These are phyloP conservation scores for Pterulicium gracile DNA, from an alignment of 1,284 basidiomycete genomes.

Conservation along the genomic window DNA sequence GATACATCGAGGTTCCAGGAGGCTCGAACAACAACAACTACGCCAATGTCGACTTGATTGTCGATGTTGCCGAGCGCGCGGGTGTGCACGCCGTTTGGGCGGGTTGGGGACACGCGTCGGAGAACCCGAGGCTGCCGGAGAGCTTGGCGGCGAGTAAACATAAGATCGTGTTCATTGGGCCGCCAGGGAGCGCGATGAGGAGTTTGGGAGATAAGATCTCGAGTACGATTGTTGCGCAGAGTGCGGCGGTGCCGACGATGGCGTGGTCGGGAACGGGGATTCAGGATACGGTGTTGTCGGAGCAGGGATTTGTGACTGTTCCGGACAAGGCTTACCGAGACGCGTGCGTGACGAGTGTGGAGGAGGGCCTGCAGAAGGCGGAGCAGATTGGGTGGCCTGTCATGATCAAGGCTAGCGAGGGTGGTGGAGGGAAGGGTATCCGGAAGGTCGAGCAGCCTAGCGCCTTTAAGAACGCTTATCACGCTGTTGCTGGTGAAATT, in stretches of 20 bases:
- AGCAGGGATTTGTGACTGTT: constrained; percentile 89
- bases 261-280: constrained; percentile 98
- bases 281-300: constrained; percentile 77
- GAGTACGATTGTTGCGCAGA: constrained; percentile 97
- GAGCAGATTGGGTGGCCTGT: constrained; percentile 93
- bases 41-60: constrained; percentile 98
- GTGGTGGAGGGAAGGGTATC: constrained; percentile 98
- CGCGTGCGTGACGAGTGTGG: constrained; percentile 86
- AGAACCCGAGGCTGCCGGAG: constrained; percentile 98
- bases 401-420: constrained; percentile 99
- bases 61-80: constrained; percentile 94
- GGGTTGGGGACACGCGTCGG: constrained; percentile 99
- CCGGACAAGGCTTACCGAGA: constrained; percentile 84
- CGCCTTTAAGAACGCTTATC: constrained; percentile 88
- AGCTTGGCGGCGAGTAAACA: constrained; percentile 84
- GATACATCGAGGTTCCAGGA: constrained; percentile 97
- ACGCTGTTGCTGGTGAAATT: constrained; percentile 93
- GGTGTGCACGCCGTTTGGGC: constrained; percentile 99
- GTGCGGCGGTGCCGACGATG: constrained; percentile 97
- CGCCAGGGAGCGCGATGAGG: constrained; percentile 97
- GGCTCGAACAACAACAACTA: constrained; percentile 99
- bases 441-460: constrained; percentile 82
- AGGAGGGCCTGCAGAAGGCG: constrained; percentile 80
- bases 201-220: constrained; percentile 99
- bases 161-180: constrained; percentile 99